Base-by-base conservation (phyloP, 2,329 filamentous ascomycete genomes). In the Epichloe sp. region DNA sequence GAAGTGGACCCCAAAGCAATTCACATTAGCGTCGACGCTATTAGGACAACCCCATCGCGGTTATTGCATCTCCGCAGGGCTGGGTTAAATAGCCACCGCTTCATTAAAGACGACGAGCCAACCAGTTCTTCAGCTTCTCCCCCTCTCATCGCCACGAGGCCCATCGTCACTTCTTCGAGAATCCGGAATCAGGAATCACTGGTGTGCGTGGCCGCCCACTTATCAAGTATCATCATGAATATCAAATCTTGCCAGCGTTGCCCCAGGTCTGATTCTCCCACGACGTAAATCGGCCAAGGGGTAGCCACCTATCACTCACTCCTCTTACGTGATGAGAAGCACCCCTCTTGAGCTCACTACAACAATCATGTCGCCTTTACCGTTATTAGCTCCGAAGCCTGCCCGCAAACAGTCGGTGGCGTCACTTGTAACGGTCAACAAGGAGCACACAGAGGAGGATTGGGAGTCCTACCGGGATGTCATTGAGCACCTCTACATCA, bases 371-470 rank as follows among this genome's bases (percentile, higher is more conserved):
- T 50, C 61, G 17, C 55, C 53, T 54, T 52, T 66, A 54, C 65
- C 65, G 51, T 52, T 57, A 23, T 50, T 68, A 56, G 66, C 65
- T 36, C 66, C 66, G 49, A 62, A 66, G 50, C 59, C 61, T 48
- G 59, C 63, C 26, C 64, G 64, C 45, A 58, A 59, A 34, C 49
- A 55, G 36, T 62, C 57, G 19, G 52, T 51, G 35, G 49, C 53
- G 21, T 44, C 38, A 12, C 62, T 63, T 37, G 58, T 53, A 53
- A 56, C 57, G 23, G 58, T 59, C 49, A 57, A 61, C 42, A 67
- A 65, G 52, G 66, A 68, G 51, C 66, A 68, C 45, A 61, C 60
- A 4, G 65, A 67, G 48, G 56, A 59, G 17, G 66, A 68, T 50
- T 68, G 66, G 66, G 59, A 63, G 52, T 55, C 57, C 11, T 62